These are phyloP conservation scores for Russula sp. DNA, from an alignment of 768 basidiomycete species.

Conservation along the genomic window DNA sequence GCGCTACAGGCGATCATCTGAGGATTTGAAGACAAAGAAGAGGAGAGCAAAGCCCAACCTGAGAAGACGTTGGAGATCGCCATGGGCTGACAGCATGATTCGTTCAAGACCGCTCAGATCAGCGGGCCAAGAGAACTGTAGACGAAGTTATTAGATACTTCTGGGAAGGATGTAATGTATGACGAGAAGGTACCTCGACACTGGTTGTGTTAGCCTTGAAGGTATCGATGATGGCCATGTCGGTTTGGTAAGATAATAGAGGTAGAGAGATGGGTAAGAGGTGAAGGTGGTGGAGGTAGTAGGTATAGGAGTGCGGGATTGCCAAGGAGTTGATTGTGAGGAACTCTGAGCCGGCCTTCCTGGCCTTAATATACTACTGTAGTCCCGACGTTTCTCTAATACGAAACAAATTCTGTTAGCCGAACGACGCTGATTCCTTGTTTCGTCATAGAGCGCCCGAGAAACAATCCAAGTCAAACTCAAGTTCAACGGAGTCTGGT, in stretches of 20 bases:
- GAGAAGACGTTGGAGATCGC: too few relatives aligned
- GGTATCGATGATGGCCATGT: constrained; percentile 31
- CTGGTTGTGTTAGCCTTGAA: constrained; percentile 30
- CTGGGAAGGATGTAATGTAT: background rate
- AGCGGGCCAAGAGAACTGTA: constrained; percentile 42
- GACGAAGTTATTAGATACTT: background rate
- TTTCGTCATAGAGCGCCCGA: background rate
- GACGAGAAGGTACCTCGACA: constrained; percentile 17
- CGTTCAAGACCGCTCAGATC: constrained; percentile 59
- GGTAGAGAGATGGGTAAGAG: background rate
- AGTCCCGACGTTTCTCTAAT: constrained; percentile 8
- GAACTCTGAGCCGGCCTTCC: background rate
- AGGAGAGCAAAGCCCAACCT: too few relatives aligned
- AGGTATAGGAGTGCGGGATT: background rate
- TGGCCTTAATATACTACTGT: constrained; percentile 5
- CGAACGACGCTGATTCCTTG: background rate
- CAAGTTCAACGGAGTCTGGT: too few relatives aligned
- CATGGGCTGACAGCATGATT: constrained; percentile 64
- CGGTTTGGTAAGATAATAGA: background rate
- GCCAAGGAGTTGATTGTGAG: background rate
- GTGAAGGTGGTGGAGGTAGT: background rate
- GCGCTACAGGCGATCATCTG: too few relatives aligned
- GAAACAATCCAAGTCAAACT: too few relatives aligned
- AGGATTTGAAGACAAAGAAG: too few relatives aligned
- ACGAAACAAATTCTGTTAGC: background rate